A percentile compares a stretch with the other conserved stretches of the same genome.
Evolutionary conservation across 768 basidiomycete genomes (phyloP).

Genomic region (Boletus sensibilis): DNA sequence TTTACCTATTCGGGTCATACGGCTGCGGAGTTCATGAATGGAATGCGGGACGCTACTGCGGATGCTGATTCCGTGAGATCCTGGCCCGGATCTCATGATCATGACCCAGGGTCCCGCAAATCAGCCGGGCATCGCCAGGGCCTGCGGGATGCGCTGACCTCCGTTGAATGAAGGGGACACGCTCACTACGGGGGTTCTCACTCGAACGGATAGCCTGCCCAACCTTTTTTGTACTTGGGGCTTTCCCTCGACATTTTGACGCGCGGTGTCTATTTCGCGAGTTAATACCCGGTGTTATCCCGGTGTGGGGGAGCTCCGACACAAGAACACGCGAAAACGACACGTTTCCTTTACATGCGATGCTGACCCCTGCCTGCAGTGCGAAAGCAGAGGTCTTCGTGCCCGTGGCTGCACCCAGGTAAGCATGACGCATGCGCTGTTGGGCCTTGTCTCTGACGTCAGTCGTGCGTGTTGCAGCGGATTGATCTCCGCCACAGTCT

Average conservation of each 20-base stretch:
- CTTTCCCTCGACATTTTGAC: background rate
- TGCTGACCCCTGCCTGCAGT: constrained; percentile 39
- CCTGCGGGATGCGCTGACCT: constrained; percentile 1
- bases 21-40: constrained; percentile 13
- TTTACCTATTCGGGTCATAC: constrained; percentile 4
- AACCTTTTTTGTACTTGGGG: background rate
- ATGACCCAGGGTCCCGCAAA: background rate
- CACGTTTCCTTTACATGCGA: constrained; percentile 13
- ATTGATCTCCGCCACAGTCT: constrained; percentile 60
- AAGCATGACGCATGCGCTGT: constrained; percentile 31
- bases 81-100: constrained; percentile 12
- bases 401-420: constrained; percentile 86
- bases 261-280: background rate
- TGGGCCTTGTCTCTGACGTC: constrained; percentile 28
- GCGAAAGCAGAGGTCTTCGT: constrained; percentile 82
- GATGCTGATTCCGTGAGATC: constrained; percentile 12
- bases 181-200: constrained; percentile 11
- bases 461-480: constrained; percentile 39
- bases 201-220: background rate
- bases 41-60: constrained; percentile 4
- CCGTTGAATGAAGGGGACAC: constrained; percentile 7
- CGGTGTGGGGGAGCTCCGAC: constrained; percentile 11
- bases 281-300: constrained; percentile 15
- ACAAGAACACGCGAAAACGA: constrained; percentile 10
- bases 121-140: constrained; percentile 1